These are phyloP conservation scores for Sporothrix phasma DNA, from an alignment of 2,329 filamentous ascomycete species.

Conservation along the genomic window DNA sequence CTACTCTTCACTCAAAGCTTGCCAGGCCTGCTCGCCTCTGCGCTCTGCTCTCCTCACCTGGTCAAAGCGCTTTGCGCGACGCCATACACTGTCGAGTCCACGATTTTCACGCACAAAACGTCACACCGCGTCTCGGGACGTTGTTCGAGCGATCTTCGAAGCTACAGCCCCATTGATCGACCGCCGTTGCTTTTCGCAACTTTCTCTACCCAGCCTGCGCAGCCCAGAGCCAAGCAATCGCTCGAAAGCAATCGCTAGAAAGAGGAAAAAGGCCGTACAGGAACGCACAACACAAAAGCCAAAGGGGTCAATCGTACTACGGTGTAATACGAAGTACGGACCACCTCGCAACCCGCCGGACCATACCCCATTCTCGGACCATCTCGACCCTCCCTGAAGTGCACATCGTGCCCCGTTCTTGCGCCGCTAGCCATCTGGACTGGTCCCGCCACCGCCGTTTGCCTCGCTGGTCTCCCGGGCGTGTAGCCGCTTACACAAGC, in stretches of 20 bases:
- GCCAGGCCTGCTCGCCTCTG: background rate
- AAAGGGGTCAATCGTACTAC: background rate
- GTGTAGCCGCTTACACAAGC: background rate
- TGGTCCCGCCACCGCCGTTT: background rate
- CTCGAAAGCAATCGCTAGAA: background rate
- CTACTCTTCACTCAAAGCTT: background rate
- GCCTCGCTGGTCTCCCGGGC: background rate
- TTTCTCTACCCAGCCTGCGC: background rate
- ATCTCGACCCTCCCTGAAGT: background rate
- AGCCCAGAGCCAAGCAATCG: background rate
- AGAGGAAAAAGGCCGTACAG: background rate
- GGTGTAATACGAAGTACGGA: background rate
- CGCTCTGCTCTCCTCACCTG: background rate
- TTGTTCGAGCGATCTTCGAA: background rate
- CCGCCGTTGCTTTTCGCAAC: background rate
- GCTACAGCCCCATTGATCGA: background rate
- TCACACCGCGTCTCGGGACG: background rate
- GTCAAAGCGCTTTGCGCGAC: background rate
- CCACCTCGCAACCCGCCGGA: background rate
- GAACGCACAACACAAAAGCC: background rate
- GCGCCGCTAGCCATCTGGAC: conserved; percentile 4
- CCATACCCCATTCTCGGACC: background rate
- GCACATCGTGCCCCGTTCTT: background rate
- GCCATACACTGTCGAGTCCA: background rate
- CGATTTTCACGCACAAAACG: background rate